Conservation (phyloP, 768 basidiomycete species). For the Boletus rufocinnamomeus region DNA sequence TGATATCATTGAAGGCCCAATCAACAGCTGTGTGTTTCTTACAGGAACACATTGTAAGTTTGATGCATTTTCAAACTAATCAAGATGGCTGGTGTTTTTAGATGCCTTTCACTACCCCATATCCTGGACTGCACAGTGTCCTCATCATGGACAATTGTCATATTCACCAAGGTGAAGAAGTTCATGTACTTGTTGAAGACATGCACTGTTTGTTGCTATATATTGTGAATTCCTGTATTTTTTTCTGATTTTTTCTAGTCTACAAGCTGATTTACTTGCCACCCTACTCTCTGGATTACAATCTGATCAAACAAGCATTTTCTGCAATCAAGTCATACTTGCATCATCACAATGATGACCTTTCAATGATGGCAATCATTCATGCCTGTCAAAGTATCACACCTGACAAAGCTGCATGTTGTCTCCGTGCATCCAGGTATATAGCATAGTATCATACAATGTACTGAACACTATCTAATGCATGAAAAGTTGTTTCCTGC, state of each 20-base stretch:
- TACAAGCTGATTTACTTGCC: slow-evolving; percentile 32
- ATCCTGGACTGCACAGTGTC: slow-evolving; percentile 7
- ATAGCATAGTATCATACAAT: background rate
- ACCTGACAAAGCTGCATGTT: too few relatives aligned
- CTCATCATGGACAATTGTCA: slow-evolving; percentile 29
- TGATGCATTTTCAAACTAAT: too few relatives aligned
- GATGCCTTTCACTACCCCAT: slow-evolving; percentile 7
- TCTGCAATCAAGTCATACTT: background rate
- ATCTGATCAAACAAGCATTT: slow-evolving; percentile 24
- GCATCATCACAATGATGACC: background rate
- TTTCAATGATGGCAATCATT: background rate
- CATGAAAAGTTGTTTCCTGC: background rate
- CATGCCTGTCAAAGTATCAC: background rate
- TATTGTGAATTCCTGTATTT: too few relatives aligned
- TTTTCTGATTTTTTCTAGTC: slow-evolving; percentile 2
- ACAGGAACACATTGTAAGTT: too few relatives aligned
- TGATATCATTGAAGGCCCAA: too few relatives aligned
- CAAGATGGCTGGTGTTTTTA: background rate
- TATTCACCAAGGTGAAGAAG: slow-evolving; percentile 21
- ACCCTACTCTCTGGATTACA: slow-evolving; percentile 18
- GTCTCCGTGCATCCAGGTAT: too few relatives aligned
- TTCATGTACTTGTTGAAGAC: background rate
- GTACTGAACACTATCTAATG: background rate
- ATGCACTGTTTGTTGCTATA: slow-evolving; percentile 5
- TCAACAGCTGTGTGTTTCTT: too few relatives aligned